These are phyloP conservation scores for Capsicum baccatum DNA, from an alignment of 257 asterid genomes.

Conservation along the genomic window DNA sequence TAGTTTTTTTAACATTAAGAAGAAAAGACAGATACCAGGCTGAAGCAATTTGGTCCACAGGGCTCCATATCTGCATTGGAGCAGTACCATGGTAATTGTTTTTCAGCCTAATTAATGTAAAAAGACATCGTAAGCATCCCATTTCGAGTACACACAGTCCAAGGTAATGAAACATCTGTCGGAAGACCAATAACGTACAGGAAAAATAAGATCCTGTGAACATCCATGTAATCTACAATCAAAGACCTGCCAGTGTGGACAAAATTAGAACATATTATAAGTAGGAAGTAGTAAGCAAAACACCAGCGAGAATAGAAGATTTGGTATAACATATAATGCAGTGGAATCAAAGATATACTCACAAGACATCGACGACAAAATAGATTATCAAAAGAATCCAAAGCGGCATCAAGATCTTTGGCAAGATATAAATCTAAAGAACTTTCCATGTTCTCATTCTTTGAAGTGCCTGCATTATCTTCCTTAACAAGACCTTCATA, in stretches of 20 bases:
- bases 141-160: slow-evolving; percentile 21
- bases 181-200: slow-evolving; percentile 59
- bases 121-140: slow-evolving; percentile 29
- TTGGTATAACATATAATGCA: background rate
- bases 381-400: slow-evolving; percentile 96
- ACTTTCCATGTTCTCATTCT: slow-evolving; percentile 56
- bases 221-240: slow-evolving; percentile 98
- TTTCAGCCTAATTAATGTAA: slow-evolving; percentile 53
- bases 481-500: slow-evolving; percentile 69
- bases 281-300: background rate
- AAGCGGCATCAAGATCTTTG: slow-evolving; percentile 92
- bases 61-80: slow-evolving; percentile 69
- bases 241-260: slow-evolving; percentile 68
- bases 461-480: slow-evolving; percentile 42
- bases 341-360: slow-evolving; percentile 43
- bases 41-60: slow-evolving; percentile 83
- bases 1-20: background rate
- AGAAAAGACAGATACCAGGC: slow-evolving; percentile 52
- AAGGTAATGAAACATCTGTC: slow-evolving; percentile 33
- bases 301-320: background rate
- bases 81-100: slow-evolving; percentile 57
- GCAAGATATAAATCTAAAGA: slow-evolving; percentile 72
- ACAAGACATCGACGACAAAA: slow-evolving; percentile 98
- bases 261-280: slow-evolving; percentile 21
- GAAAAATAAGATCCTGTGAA: slow-evolving; percentile 86